These are phyloP conservation scores for Chrysanthemum lavandulifolium DNA, from an alignment of 129 eudicot species.

Conservation along the genomic window DNA sequence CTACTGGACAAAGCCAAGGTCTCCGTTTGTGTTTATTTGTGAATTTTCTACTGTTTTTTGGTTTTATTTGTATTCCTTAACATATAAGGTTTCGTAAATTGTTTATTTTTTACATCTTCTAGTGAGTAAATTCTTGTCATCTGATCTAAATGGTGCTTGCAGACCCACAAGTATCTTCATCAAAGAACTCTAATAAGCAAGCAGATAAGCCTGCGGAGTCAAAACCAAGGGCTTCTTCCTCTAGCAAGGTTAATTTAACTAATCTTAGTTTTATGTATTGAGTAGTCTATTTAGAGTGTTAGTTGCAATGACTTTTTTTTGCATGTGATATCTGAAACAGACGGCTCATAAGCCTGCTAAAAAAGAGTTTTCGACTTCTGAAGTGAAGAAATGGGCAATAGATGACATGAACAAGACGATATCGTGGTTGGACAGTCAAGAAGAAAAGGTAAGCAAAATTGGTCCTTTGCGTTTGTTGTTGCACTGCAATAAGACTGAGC, in stretches of 20 bases:
- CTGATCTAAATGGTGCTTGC: constrained; percentile 33
- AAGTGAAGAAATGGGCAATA: constrained; percentile 85
- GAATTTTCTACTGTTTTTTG: not conserved
- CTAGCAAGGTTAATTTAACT: constrained; percentile 48
- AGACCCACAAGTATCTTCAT: constrained; percentile 50
- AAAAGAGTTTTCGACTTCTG: constrained; percentile 53
- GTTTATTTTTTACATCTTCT: not conserved
- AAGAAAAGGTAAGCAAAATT: constrained; percentile 62
- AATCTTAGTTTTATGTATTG: not conserved
- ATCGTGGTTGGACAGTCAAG: constrained; percentile 90
- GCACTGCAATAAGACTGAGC: not conserved
- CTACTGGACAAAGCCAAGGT: constrained; percentile 60
- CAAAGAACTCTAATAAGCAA: constrained; percentile 49
- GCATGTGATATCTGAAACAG: constrained; percentile 31
- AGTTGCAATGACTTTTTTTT: not conserved
- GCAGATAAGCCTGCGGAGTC: constrained; percentile 37
- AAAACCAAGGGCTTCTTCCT: constrained; percentile 40
- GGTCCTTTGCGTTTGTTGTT: not conserved
- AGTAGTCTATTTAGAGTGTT: not conserved
- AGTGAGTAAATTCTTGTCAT: constrained; percentile 14
- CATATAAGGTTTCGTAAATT: not conserved
- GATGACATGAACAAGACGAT: constrained; percentile 72
- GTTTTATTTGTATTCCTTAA: not conserved
- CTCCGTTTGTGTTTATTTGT: constrained; percentile 20
- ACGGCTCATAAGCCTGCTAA: constrained; percentile 25